phyloP scores from a whole-genome alignment of 805 yeast genomes.

The Maudiozyma serrabonitensis region DNA sequence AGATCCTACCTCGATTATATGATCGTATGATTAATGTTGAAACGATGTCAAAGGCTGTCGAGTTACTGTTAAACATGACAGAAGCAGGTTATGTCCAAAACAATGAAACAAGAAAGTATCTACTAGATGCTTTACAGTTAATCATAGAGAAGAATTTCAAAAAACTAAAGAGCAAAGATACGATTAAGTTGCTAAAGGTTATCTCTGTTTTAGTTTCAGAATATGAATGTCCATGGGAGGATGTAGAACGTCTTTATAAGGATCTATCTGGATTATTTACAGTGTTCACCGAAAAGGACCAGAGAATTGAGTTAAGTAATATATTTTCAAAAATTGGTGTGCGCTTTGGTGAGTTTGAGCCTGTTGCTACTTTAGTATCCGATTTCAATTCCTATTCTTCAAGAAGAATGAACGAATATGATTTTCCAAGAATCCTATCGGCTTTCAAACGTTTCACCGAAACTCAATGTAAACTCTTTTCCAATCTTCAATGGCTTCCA shows the following conservation, averaged over 20 bases:
- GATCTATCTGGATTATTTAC: conserved; percentile 50
- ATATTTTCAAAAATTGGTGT: conserved; percentile 52
- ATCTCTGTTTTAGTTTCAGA: conserved; percentile 45
- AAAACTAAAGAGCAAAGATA: conserved; percentile 43
- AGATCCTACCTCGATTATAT: conserved; percentile 42
- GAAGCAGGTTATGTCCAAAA: conserved; percentile 50
- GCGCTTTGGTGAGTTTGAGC: conserved; percentile 35
- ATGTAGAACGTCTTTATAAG: conserved; percentile 40
- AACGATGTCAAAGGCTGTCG: conserved; percentile 43
- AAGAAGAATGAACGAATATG: conserved; percentile 59
- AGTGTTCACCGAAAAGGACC: conserved; percentile 45
- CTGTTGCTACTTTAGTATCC: conserved; percentile 43
- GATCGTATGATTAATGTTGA: conserved; percentile 32
- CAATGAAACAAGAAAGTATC: conserved; percentile 39
- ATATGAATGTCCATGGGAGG: conserved; percentile 44
- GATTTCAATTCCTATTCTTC: conserved; percentile 64
- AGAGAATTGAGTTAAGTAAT: conserved; percentile 51
- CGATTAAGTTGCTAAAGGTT: conserved; percentile 47
- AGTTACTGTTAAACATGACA: conserved; percentile 41
- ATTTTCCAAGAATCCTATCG: conserved; percentile 62
- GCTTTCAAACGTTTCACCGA: conserved; percentile 64
- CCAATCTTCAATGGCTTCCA: conserved; percentile 68
- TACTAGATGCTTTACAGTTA: conserved; percentile 48
- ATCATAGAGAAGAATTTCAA: conserved; percentile 51
- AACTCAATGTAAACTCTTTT: conserved; percentile 33